Base-by-base conservation (phyloP, 78 protist genomes). In the Chrysochromulina parva region DNA sequence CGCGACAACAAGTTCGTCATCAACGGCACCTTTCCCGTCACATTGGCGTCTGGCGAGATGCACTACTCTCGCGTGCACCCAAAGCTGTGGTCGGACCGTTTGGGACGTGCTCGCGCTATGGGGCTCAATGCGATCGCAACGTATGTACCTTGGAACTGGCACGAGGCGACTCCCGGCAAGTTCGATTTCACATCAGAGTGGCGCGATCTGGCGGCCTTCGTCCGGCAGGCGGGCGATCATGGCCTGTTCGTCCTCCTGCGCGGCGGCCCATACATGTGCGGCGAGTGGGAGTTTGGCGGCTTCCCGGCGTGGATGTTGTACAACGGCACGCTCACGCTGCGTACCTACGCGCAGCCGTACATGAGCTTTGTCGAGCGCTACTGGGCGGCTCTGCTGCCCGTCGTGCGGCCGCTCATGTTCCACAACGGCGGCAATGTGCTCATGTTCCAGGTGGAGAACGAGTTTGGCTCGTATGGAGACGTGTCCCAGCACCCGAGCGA, bases 391-490 rank as follows among this genome's bases (percentile, higher is more conserved):
- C 59, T 78, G 59, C 85, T 78, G 47, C 60, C 60, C 24, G 26
- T 5, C 26, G 47, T 91, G 6, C 38, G 60, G 14, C 53, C 82
- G 24, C 47, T 60, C 22, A 65, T 84, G 48, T 93, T 71, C 54
- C 24, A 81, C 1, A 91, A 91, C 50, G 95, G 95, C 26, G 96
- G 96, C 24, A 94, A 94, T 3, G 86, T 95, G 13, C 73, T 95
- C 24, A 71, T 95, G 89, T 89, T 88, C 14, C 96, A 95, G 80
- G 89, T 95, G 3, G 96, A 95, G 78, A 95, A 95, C 74, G 97
- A 95, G 54, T 95, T 76, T 53, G 96, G 94, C 74, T 50, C 71
- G 28, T 95, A 92, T 62, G 95, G 97, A 1, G 81, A 88, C 59
- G 78, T 47, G 62, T 3, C 48, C 19, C n/a, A 9, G 52, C 50